Conservation (phyloP, 2,329 filamentous ascomycete species). For the Aaosphaeria arxii region DNA sequence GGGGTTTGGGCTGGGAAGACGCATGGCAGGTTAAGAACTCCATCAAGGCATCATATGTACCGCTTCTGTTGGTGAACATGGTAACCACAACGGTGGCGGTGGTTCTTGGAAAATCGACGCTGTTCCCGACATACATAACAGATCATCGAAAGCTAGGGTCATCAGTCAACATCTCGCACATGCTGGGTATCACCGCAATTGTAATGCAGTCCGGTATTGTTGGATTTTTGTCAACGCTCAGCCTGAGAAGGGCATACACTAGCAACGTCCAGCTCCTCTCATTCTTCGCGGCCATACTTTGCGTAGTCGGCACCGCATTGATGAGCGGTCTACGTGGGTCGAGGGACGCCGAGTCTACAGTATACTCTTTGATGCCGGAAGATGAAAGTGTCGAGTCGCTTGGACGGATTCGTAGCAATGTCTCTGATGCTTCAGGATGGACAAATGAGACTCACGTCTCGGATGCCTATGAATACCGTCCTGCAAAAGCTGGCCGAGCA, state of each 20-base stretch:
- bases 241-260: conserved; percentile 8
- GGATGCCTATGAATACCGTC: not conserved
- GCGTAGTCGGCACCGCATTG: conserved; percentile 1
- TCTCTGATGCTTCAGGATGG: not conserved
- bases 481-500: conserved; percentile 3
- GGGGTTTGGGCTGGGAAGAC: not conserved
- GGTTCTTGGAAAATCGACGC: conserved; percentile 7
- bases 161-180: not conserved
- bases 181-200: not conserved
- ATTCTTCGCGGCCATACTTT: conserved; percentile 5
- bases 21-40: not conserved
- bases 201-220: conserved; percentile 5
- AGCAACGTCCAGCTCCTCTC: conserved; percentile 5
- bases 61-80: conserved; percentile 6
- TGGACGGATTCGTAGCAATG: not conserved
- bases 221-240: conserved; percentile 4
- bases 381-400: not conserved
- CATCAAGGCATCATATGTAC: not conserved
- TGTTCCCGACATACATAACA: conserved; percentile 5
- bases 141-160: not conserved
- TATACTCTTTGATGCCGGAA: not conserved
- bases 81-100: conserved; percentile 5
- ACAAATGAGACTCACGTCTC: not conserved
- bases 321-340: not conserved
- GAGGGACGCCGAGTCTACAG: not conserved